These are phyloP conservation scores for Apostasia ramifera DNA, from an alignment of 106 monocot genomes.

Conservation along the genomic window DNA sequence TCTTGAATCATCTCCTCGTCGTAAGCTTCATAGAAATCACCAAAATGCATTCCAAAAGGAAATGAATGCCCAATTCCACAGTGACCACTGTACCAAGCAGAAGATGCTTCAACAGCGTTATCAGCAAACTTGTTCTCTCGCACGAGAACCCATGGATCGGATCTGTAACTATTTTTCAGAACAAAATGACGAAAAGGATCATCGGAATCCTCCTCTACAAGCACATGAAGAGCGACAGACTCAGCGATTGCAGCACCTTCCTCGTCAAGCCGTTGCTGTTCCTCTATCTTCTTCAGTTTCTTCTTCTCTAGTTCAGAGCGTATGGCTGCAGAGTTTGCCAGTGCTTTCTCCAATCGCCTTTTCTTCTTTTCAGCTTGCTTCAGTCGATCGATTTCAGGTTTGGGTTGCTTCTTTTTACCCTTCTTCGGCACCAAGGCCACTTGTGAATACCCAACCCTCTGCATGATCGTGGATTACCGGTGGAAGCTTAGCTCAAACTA, in stretches of 20 bases:
- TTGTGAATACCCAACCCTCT: slow-evolving; percentile 40
- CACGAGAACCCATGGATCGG: slow-evolving; percentile 12
- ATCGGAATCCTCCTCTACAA: slow-evolving; percentile 72
- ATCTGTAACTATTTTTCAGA: slow-evolving; percentile 14
- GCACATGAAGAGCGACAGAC: slow-evolving; percentile 87
- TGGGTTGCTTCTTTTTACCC: slow-evolving; percentile 74
- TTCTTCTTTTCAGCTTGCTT: slow-evolving; percentile 98
- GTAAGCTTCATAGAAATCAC: too few species aligned
- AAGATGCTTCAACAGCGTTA: too few species aligned
- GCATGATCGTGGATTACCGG: slow-evolving; percentile 31
- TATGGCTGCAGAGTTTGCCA: slow-evolving; percentile 88
- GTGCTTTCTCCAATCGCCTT: slow-evolving; percentile 88
- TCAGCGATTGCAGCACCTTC: slow-evolving; percentile 93
- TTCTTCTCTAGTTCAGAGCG: slow-evolving; percentile 87
- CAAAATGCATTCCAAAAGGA: too few species aligned
- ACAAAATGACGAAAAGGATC: slow-evolving; percentile 33
- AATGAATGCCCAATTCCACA: background rate
- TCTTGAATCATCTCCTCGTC: too few species aligned
- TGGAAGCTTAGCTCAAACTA: slow-evolving; percentile 8
- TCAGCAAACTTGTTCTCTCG: slow-evolving; percentile 5
- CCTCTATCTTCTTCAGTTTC: slow-evolving; percentile 90
- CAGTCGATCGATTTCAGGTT: slow-evolving; percentile 72
- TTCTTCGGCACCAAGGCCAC: slow-evolving; percentile 34
- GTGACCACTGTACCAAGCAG: slow-evolving; percentile 16
- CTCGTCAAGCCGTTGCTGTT: slow-evolving; percentile 74